phyloP scores from a whole-genome alignment of 768 basidiomycete genomes.

The Pisolithus sp. region DNA sequence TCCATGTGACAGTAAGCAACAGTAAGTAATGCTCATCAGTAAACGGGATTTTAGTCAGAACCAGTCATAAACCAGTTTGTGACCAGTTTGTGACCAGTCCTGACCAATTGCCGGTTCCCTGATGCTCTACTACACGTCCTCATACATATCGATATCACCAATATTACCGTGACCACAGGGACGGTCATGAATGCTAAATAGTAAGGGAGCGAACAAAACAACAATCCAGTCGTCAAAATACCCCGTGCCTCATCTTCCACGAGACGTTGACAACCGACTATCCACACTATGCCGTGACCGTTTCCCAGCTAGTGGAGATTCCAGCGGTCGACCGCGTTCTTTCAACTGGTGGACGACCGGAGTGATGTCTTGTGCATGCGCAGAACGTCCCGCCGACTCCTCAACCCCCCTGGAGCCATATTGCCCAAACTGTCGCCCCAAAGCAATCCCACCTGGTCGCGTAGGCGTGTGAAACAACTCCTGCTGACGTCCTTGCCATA shows the following conservation, averaged over 20 bases:
- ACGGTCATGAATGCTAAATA: background rate
- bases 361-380: constrained; percentile 40
- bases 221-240: background rate
- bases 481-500: constrained; percentile 38
- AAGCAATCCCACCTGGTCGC: constrained; percentile 22
- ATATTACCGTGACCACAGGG: too few species aligned
- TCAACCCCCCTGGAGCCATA: background rate
- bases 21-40: too few species aligned
- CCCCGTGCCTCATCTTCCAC: background rate
- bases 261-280: constrained; percentile 2
- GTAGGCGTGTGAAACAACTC: constrained; percentile 52
- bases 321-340: constrained; percentile 17
- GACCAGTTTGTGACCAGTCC: too few species aligned
- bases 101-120: too few species aligned
- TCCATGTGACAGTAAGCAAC: too few species aligned
- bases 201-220: background rate
- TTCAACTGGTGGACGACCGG: constrained; percentile 40
- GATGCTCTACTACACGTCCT: too few species aligned
- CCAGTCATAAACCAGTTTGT: too few species aligned
- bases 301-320: constrained; percentile 26
- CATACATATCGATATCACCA: too few species aligned
- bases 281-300: constrained; percentile 16
- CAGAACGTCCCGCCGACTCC: constrained; percentile 1
- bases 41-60: too few species aligned
- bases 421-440: constrained; percentile 8